Evolutionary conservation across 345 rosid genomes (phyloP).

Genomic region (Viola odorata): DNA sequence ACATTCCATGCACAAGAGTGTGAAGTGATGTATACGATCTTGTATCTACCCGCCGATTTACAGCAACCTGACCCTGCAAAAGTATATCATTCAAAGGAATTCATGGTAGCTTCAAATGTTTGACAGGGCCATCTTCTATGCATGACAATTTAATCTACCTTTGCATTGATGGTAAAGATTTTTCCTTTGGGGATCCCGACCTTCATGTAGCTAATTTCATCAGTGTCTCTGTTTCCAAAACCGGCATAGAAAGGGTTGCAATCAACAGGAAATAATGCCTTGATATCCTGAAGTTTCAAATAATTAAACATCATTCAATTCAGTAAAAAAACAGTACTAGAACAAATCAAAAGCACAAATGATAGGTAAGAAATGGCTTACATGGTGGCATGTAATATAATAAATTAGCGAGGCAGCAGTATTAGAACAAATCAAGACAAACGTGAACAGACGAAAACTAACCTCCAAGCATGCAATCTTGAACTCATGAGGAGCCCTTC

Average conservation of each 20-base stretch:
- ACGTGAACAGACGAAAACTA: slow-evolving; percentile 17
- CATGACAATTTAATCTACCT: slow-evolving; percentile 41
- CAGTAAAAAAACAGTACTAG: not conserved
- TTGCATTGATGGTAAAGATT: slow-evolving; percentile 89
- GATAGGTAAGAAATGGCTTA: not conserved
- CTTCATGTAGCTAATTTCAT: slow-evolving; percentile 93
- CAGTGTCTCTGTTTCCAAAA: slow-evolving; percentile 95
- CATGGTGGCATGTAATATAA: not conserved
- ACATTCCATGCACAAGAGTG: slow-evolving; percentile 82
- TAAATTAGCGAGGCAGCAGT: not conserved
- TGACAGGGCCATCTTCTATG: not conserved
- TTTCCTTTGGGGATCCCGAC: slow-evolving; percentile 97
- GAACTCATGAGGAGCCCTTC: slow-evolving; percentile 99
- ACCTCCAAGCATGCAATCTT: slow-evolving; percentile 99
- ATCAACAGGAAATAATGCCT: slow-evolving; percentile 77
- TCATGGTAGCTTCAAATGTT: not conserved
- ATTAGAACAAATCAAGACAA: not conserved
- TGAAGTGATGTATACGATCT: slow-evolving; percentile 78
- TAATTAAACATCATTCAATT: not conserved
- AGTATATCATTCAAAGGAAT: slow-evolving; percentile 15
- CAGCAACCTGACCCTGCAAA: slow-evolving; percentile 90
- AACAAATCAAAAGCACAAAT: not conserved
- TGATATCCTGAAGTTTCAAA: slow-evolving; percentile 54
- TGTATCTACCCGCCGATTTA: slow-evolving; percentile 69
- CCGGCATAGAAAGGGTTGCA: slow-evolving; percentile 98